phyloP scores from a whole-genome alignment of 1,284 basidiomycete genomes.

The Fistulina hepatica region DNA sequence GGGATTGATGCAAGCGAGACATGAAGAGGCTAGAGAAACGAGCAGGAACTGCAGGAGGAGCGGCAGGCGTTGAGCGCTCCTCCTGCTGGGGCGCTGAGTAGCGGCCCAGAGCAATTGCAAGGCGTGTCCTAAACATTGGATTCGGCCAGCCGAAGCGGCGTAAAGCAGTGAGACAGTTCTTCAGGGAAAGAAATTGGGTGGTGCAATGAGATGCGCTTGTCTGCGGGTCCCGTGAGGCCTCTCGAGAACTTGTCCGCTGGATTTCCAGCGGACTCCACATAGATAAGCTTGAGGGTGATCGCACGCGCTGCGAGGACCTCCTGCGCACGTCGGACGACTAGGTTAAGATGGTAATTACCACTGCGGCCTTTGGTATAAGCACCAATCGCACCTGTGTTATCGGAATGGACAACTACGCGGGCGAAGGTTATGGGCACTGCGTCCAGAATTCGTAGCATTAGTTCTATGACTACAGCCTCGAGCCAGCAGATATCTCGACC shows the following conservation, averaged over 20 bases:
- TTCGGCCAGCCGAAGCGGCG: too few relatives aligned
- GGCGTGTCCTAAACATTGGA: too few relatives aligned
- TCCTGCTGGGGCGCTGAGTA: too few relatives aligned
- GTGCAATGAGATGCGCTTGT: slow-evolving; percentile 2
- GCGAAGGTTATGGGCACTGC: not conserved
- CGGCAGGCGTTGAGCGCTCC: too few relatives aligned
- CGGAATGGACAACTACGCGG: slow-evolving; percentile 15
- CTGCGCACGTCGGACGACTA: slow-evolving; percentile 6
- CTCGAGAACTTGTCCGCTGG: slow-evolving; percentile 7
- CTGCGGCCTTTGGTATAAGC: slow-evolving; percentile 17
- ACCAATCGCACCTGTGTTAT: slow-evolving; percentile 23
- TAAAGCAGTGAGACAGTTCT: slow-evolving; percentile 4
- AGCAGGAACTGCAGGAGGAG: not conserved
- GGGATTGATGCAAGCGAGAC: too few relatives aligned
- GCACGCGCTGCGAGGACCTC: not conserved
- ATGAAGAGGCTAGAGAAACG: not conserved
- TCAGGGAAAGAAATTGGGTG: too few relatives aligned
- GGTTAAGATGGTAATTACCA: slow-evolving; percentile 13
- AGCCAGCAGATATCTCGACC: slow-evolving; percentile 22
- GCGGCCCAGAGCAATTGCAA: too few relatives aligned
- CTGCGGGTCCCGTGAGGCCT: not conserved
- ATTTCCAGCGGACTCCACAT: slow-evolving; percentile 9
- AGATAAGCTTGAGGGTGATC: slow-evolving; percentile 2
- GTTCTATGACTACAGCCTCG: slow-evolving; percentile 18
- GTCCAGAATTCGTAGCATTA: slow-evolving; percentile 9